Evolutionary conservation across 2,329 filamentous ascomycete genomes (phyloP).

Genomic region (Epichloe sp.): DNA sequence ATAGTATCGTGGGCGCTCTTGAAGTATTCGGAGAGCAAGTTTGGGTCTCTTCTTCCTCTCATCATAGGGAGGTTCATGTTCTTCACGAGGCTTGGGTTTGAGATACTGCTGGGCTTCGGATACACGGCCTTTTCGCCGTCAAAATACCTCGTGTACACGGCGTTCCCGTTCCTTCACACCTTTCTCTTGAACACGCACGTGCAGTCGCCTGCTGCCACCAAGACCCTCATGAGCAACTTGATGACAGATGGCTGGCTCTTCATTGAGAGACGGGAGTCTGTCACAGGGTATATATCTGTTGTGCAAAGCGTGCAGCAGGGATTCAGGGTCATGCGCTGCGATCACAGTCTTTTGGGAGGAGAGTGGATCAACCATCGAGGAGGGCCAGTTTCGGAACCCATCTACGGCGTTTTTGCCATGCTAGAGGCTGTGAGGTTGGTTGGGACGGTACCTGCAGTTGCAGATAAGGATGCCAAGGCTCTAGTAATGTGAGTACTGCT

Average conservation of each 20-base stretch:
- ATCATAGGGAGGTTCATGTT: constrained; percentile 49
- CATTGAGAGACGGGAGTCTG: constrained; percentile 69
- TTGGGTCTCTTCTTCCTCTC: constrained; percentile 26
- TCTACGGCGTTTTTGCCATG: constrained; percentile 94
- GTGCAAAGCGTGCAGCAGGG: constrained; percentile 58
- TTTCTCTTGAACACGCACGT: constrained; percentile 63
- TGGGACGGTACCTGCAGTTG: constrained; percentile 38
- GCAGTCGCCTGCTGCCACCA: constrained; percentile 44
- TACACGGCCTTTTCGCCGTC: constrained; percentile 59
- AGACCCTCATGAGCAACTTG: constrained; percentile 53
- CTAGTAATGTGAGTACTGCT: constrained; percentile 62
- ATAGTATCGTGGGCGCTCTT: constrained; percentile 55
- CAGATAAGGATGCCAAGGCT: constrained; percentile 59
- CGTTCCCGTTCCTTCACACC: constrained; percentile 64
- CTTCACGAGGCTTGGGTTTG: constrained; percentile 58
- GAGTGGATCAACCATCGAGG: constrained; percentile 60
- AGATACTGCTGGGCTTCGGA: constrained; percentile 50
- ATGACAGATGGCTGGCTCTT: constrained; percentile 55
- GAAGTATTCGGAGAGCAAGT: constrained; percentile 32
- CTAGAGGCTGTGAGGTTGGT: constrained; percentile 82
- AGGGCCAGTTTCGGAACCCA: constrained; percentile 58
- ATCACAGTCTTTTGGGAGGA: constrained; percentile 86
- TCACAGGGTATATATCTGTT: constrained; percentile 87
- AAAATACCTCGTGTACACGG: constrained; percentile 48
- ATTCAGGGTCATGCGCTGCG: constrained; percentile 77